Evolutionary conservation across 352 stramenopile genomes (phyloP), one percentile per base, ranked within the genome.

Genomic region (Phytophthora ramorum): DNA sequence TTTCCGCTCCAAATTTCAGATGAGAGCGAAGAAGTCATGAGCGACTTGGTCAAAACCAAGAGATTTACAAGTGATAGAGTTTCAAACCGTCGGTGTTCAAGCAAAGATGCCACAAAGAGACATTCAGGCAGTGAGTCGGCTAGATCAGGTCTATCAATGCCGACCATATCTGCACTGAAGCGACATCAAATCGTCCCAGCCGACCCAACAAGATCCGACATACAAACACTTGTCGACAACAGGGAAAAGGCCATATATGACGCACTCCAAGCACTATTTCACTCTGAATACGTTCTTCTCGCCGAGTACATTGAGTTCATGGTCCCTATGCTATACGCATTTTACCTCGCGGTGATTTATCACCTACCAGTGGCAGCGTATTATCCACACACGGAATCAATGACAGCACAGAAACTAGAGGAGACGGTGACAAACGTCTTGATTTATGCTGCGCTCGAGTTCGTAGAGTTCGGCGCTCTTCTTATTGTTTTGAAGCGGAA

Each of bases 291-390:
- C 45, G 17, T 73, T 10, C 50, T 71, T 1, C 32, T 75, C 32
- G 48, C 51, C 7, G 68, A 74, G 55, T 75, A 76, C 35, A 61
- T 79, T 53, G 59, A 75, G 47, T 76, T 68, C 43, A 58, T 63
- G 1, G 55, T 76, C 4, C 64, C 65, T 34, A 45, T 71, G 10
- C 3, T 73, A 1, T 76, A 76, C 46, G 37, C 58, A 8, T 10
- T 63, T 7, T 78, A 72, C 34, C 20, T 75, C 1, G 34, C 40
- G 14, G 61, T 62, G 13, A 40, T 81, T 9, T 58, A 47, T 12
- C 45, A 66, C 7, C 47, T 75, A 10, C 64, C 64, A 8, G 69
- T 68, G 17, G 45, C 63, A 24, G 43, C 57, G 2, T 73, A 68
- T 63, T 76, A 76, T 30, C 47, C 66, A 7, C 50, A 66, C 2